Conservation (phyloP, 306 rosid species). For the Rubus idaeus region DNA sequence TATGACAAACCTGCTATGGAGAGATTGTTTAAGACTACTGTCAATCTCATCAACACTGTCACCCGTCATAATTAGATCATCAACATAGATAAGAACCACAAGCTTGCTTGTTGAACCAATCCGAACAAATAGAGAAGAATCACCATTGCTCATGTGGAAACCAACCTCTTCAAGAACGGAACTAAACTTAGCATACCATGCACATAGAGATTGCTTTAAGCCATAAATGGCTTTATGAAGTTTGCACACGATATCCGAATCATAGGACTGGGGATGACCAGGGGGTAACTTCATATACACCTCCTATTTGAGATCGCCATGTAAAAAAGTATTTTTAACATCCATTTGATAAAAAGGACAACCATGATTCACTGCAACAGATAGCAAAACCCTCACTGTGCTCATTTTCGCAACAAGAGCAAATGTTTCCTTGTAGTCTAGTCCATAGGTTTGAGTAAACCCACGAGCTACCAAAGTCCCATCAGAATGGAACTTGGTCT, state of each 20-base stretch:
- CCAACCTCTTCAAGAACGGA: neutral
- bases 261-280: neutral
- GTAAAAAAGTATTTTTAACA: neutral
- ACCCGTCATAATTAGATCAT: no score
- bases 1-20: no score
- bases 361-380: neutral
- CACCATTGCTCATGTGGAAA: neutral
- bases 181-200: neutral
- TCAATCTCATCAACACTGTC: no score
- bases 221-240: neutral
- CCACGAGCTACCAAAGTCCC: no score
- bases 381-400: no score
- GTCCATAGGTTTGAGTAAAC: no score
- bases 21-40: no score
- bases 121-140: neutral
- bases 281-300: neutral
- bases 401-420: no score
- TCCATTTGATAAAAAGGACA: neutral
- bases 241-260: neutral
- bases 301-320: neutral
- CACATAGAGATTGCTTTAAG: neutral
- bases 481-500: no score
- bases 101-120: neutral
- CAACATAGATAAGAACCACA: neutral
- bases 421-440: no score